Percentiles rank a stretch among this genome's conserved stretches.
Evolutionary conservation across 257 asterid genomes (phyloP).

Genomic region (Solanum neorickii): DNA sequence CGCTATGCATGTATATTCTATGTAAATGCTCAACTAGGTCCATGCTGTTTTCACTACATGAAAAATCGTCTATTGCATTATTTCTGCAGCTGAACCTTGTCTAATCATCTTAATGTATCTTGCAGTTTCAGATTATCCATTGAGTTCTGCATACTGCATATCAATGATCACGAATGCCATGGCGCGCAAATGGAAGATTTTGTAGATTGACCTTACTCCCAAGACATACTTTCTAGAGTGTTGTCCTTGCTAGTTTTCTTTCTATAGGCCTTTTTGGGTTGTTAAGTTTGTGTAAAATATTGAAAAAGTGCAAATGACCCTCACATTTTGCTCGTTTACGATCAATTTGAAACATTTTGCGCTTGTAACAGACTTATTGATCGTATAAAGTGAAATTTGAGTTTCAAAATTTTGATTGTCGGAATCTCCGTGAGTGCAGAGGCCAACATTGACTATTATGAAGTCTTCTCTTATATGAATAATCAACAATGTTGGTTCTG

Average conservation of each 20-base stretch:
- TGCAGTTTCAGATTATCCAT: constrained; percentile 81
- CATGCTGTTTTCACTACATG: neutral
- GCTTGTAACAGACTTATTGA: neutral
- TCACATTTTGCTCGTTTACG: neutral
- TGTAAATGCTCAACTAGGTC: neutral
- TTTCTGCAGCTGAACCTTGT: neutral
- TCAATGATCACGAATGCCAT: constrained; percentile 58
- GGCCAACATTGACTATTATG: neutral
- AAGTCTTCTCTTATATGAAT: neutral
- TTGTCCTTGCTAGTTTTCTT: neutral
- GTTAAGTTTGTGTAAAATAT: neutral
- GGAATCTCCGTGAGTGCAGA: neutral
- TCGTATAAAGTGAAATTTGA: neutral
- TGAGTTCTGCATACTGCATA: constrained; percentile 87
- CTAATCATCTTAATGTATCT: neutral
- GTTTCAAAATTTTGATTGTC: neutral
- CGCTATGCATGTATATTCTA: neutral
- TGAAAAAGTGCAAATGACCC: neutral
- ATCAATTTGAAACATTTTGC: neutral
- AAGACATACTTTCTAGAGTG: neutral
- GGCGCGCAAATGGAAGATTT: constrained; percentile 66
- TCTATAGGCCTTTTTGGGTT: neutral
- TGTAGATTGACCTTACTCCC: constrained; percentile 16
- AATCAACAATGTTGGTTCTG: neutral
- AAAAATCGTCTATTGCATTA: neutral